A percentile compares a stretch with the other conserved stretches of the same genome.
phyloP scores from a whole-genome alignment of 2,329 filamentous ascomycete genomes.

The Parasarocladium wereldwijsianum region DNA sequence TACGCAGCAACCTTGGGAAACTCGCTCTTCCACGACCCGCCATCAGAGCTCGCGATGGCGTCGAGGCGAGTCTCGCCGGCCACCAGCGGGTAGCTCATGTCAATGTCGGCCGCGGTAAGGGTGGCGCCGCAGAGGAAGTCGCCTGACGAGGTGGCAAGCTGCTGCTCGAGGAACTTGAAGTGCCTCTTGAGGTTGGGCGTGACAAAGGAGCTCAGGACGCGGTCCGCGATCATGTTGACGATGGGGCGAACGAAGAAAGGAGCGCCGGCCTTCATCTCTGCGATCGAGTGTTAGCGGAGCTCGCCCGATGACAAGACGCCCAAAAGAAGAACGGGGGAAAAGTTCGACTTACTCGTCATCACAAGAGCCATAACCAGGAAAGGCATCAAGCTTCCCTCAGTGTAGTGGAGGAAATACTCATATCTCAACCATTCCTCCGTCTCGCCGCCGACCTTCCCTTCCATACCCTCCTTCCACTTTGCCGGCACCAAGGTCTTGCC shows the following conservation, averaged over 20 bases:
- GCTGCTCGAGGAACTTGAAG: conserved; percentile 33
- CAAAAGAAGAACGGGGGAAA: background rate
- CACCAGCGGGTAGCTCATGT: conserved; percentile 38
- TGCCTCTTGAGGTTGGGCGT: conserved; percentile 32
- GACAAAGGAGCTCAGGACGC: conserved; percentile 24
- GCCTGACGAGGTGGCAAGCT: conserved; percentile 26
- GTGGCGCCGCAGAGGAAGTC: conserved; percentile 32
- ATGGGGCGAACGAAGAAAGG: conserved; percentile 41
- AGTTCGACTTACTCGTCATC: conserved; percentile 15
- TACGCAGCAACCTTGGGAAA: conserved; percentile 33
- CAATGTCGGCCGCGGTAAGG: conserved; percentile 37
- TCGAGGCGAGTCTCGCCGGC: conserved; percentile 24
- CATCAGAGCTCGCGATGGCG: conserved; percentile 25
- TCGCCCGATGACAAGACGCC: too few relatives aligned
- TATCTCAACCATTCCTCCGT: conserved; percentile 45
- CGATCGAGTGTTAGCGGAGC: background rate
- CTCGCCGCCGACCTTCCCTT: conserved; percentile 42
- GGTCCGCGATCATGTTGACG: conserved; percentile 27
- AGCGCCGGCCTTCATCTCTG: conserved; percentile 3
- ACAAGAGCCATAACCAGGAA: conserved; percentile 51
- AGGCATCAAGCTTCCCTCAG: conserved; percentile 72
- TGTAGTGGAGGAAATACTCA: conserved; percentile 66
- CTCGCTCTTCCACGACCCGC: conserved; percentile 20
- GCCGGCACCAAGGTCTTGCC: conserved; percentile 33
- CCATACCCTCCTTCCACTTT: conserved; percentile 41